Percentiles rank a stretch among this genome's conserved stretches.
These are phyloP conservation scores for Volvox africanus DNA, from an alignment of 139 green algal genomes.

Conservation along the genomic window DNA sequence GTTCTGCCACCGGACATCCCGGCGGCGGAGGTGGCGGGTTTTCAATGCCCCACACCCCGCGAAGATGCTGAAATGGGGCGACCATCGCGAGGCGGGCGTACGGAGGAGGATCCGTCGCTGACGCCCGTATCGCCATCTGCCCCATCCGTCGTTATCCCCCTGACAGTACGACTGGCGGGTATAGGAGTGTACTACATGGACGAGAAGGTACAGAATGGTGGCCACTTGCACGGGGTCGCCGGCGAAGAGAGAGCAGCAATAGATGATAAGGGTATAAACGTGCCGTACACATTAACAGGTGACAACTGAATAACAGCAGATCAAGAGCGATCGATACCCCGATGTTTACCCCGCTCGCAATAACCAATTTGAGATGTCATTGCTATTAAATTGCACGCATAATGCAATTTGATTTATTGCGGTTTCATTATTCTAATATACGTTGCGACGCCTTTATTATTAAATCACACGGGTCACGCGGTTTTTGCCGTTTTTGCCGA, in stretches of 20 bases:
- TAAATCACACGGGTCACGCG: background rate
- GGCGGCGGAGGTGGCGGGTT: background rate
- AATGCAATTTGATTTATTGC: too few species aligned
- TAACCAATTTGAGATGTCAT: background rate
- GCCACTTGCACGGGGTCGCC: too few species aligned
- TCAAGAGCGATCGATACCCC: background rate
- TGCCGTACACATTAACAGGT: background rate
- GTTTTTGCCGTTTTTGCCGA: background rate
- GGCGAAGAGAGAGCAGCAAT: background rate
- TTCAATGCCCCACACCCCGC: background rate
- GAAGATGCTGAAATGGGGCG: background rate
- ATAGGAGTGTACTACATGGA: constrained; percentile 46
- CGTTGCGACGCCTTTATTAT: background rate
- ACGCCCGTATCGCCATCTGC: too few species aligned
- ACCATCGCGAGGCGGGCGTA: background rate
- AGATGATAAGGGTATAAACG: background rate
- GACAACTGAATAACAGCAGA: background rate
- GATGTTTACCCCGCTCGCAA: background rate
- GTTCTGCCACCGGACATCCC: background rate
- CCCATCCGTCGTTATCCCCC: background rate
- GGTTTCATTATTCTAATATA: too few species aligned
- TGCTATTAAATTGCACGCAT: too few species aligned
- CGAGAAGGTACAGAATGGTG: constrained; percentile 1
- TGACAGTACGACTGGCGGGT: constrained; percentile 15
- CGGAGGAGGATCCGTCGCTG: too few species aligned